These are phyloP conservation scores for Tylopilus felleus DNA, from an alignment of 768 basidiomycete species.

Conservation along the genomic window DNA sequence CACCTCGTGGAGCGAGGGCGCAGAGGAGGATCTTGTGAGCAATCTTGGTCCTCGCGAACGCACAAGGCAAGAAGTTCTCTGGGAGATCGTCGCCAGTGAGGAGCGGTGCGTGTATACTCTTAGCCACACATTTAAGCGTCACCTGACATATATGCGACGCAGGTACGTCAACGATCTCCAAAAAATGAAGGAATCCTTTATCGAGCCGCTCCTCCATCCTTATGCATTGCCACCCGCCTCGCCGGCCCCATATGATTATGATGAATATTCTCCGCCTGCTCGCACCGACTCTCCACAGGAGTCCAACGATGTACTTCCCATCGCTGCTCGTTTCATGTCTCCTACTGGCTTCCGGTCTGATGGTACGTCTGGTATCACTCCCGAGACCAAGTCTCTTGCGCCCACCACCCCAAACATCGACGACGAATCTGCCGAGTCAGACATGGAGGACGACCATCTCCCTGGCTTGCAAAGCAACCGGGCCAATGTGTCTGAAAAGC, in stretches of 20 bases:
- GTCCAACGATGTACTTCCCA: constrained; percentile 73
- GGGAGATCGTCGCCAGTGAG: constrained; percentile 95
- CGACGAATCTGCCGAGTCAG: constrained; percentile 70
- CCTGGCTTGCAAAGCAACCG: constrained; percentile 22
- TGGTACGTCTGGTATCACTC: constrained; percentile 40
- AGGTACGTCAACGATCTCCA: constrained; percentile 91
- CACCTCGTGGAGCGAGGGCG: constrained; percentile 88
- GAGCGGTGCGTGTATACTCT: constrained; percentile 60
- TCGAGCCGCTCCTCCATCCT: constrained; percentile 85
- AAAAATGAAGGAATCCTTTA: constrained; percentile 92
- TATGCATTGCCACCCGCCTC: constrained; percentile 48
- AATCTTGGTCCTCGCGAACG: constrained; percentile 93
- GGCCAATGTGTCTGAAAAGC: constrained; percentile 40
- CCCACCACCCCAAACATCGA: constrained; percentile 59
- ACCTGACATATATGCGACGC: constrained; percentile 11
- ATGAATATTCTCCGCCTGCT: constrained; percentile 45
- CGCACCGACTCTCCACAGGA: constrained; percentile 66
- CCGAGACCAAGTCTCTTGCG: constrained; percentile 49
- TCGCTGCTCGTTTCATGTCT: constrained; percentile 89
- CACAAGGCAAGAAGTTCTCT: constrained; percentile 93
- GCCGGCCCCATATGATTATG: constrained; percentile 60
- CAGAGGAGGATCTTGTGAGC: constrained; percentile 89
- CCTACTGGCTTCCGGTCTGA: constrained; percentile 48
- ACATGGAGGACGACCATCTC: constrained; percentile 58
- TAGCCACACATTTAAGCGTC: constrained; percentile 11